Base-by-base conservation (phyloP, 306 rosid species). In the Castanea mollissima region DNA sequence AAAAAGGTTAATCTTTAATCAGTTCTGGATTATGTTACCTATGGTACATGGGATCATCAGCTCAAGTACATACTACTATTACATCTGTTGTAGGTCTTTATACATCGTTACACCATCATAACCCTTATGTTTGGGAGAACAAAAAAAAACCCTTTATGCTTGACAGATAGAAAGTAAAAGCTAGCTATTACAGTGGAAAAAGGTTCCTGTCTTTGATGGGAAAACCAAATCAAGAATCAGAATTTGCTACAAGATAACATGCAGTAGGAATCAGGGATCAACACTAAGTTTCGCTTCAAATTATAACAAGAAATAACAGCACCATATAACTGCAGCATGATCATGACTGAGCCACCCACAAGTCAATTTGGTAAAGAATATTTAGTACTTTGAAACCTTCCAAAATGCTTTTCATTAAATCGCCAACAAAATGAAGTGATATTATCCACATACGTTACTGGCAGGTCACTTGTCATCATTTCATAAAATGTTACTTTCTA, bases 261-360 rank as follows among this genome's bases (percentile, higher is more conserved):
- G 12, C 52, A 44, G 55, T 65, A 58, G n/a, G 54, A 27, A 67
- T n/a, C 55, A 49, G n/a, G 54, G 19, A 14, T n/a, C 55, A 55
- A 46, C 52, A 4, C 54, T 63, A 54, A 55, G 12, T 13, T 56
- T 20, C 18, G 19, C 5, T 51, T 32, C 56, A 32, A 41, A 52
- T 54, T 20, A 76, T 20, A 72, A 10, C 4, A 34, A 23, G 72
- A 60, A 34, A 31, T 1, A 29, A 15, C 15, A 13, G n/a, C 27
- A 55, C n/a, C 46, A 38, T 58, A 64, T 56, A 31, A 35, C 68
- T 81, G 80, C 73, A 21, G 56, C 15, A 23, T 49, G 54, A 10
- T 13, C 12, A 11, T 41, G 46, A 15, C 67, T 65, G 52, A 74
- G 55, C 74, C 27, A 51, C 35, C 9, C 38, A n/a, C 21, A 15